Conservation (phyloP, 2,329 filamentous ascomycete species). For the Aspergillus felis region DNA sequence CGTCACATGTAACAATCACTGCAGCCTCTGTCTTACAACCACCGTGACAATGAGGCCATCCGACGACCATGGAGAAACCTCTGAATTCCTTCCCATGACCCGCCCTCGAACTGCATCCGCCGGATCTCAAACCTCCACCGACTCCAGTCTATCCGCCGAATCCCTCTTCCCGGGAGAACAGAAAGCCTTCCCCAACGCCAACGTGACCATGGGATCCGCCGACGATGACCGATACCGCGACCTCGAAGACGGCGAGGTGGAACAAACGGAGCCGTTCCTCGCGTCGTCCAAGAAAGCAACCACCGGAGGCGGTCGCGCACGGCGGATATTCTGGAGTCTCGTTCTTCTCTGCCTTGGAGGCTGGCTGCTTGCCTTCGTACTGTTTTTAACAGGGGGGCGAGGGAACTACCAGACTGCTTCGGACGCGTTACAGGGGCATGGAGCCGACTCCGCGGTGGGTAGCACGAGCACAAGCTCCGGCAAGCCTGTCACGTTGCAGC, state of each 20-base stretch:
- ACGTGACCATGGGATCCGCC: conserved; percentile 3
- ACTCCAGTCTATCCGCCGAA: conserved; percentile 33
- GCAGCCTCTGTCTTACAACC: conserved; percentile 1
- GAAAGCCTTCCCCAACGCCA: conserved; percentile 14
- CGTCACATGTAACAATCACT: not conserved
- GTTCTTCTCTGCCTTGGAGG: conserved; percentile 40
- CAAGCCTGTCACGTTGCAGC: conserved; percentile 41
- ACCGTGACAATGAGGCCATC: conserved; percentile 23
- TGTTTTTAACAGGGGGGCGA: conserved; percentile 38
- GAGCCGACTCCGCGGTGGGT: conserved; percentile 28
- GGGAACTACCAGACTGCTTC: conserved; percentile 28
- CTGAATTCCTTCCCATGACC: conserved; percentile 27
- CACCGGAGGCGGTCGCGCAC: conserved; percentile 26
- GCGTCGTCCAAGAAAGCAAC: conserved; percentile 19
- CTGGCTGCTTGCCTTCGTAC: conserved; percentile 43
- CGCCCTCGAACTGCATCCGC: conserved; percentile 22
- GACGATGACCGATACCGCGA: conserved; percentile 30
- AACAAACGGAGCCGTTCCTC: conserved; percentile 23
- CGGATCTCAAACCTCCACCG: conserved; percentile 27
- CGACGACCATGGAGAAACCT: conserved; percentile 16
- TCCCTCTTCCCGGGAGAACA: conserved; percentile 27
- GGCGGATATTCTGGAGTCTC: conserved; percentile 39
- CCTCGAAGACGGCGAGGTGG: conserved; percentile 31
- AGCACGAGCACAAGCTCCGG: conserved; percentile 34
- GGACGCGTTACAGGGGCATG: conserved; percentile 21